phyloP scores from a whole-genome alignment of 179 eudicot genomes.

The Beta lomatogona region DNA sequence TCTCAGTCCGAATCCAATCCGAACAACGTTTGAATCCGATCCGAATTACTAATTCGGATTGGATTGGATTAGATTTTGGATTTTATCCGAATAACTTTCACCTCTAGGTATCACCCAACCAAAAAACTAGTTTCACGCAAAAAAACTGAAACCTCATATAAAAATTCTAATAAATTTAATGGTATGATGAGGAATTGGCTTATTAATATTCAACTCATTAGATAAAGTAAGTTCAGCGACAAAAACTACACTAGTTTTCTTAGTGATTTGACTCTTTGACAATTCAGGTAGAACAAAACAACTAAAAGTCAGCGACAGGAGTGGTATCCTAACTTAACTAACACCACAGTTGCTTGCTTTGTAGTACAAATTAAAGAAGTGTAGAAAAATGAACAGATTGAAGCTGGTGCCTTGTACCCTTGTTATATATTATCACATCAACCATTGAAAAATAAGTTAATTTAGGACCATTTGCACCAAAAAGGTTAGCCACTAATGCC shows the following conservation, averaged over 20 bases:
- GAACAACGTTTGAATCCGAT: no score
- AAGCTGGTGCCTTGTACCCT: conserved; percentile 13
- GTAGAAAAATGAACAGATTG: conserved; percentile 8
- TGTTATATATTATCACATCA: background rate
- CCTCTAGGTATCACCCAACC: no score
- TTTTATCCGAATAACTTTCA: no score
- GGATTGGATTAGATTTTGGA: no score
- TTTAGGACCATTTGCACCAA: conserved; percentile 11
- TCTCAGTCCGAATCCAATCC: no score
- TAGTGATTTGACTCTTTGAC: conserved; percentile 26
- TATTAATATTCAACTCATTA: conserved; percentile 20
- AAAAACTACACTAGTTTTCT: conserved; percentile 17
- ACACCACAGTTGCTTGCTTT: conserved; percentile 32
- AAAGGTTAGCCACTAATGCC: no score
- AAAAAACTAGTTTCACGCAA: no score
- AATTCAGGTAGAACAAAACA: conserved; percentile 12
- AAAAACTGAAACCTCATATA: no score
- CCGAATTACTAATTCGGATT: no score
- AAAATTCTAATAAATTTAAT: no score
- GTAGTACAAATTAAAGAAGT: conserved; percentile 2
- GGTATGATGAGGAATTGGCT: background rate
- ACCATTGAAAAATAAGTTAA: background rate
- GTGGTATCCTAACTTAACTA: conserved; percentile 41
- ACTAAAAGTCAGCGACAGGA: conserved; percentile 37
- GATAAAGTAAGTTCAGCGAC: conserved; percentile 23